phyloP scores from a whole-genome alignment of 2,329 filamentous ascomycete species.

The Talaromyces piceae region DNA sequence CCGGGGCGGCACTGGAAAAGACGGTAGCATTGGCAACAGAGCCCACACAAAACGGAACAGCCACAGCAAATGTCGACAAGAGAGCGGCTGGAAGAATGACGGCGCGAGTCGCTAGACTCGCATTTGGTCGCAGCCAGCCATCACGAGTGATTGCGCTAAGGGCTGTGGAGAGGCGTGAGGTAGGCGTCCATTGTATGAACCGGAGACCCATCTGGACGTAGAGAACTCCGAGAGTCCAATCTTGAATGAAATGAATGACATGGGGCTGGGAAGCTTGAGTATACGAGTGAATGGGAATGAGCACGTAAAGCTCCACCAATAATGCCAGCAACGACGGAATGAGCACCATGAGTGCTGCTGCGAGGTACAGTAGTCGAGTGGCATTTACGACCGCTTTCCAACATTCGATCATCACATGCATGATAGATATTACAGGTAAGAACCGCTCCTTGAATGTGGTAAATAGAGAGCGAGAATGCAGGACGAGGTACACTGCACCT shows the following conservation, averaged over 20 bases:
- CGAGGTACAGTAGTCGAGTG: constrained; percentile 63
- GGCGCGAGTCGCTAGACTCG: constrained; percentile 69
- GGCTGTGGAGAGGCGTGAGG: constrained; percentile 65
- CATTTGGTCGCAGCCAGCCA: constrained; percentile 73
- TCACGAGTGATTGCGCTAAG: constrained; percentile 65
- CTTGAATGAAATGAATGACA: constrained; percentile 73
- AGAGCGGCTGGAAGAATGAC: constrained; percentile 71
- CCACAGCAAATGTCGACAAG: constrained; percentile 55
- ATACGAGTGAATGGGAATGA: constrained; percentile 80
- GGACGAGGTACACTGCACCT: constrained; percentile 54
- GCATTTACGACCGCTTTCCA: constrained; percentile 23
- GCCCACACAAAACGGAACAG: constrained; percentile 57
- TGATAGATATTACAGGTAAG: constrained; percentile 22
- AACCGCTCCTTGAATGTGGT: constrained; percentile 18
- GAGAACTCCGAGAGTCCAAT: constrained; percentile 87
- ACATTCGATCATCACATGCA: constrained; percentile 19
- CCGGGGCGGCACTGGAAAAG: constrained; percentile 22
- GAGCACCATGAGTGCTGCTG: constrained; percentile 64
- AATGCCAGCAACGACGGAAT: constrained; percentile 74
- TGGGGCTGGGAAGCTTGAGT: constrained; percentile 37
- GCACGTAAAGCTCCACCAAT: constrained; percentile 78
- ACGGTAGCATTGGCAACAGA: constrained; percentile 41
- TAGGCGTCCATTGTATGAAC: constrained; percentile 59
- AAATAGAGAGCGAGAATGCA: constrained; percentile 37
- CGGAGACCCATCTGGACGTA: constrained; percentile 76